Evolutionary conservation across 2,329 filamentous ascomycete species (phyloP).

Genomic region (Lecanoromycetidae sp.): DNA sequence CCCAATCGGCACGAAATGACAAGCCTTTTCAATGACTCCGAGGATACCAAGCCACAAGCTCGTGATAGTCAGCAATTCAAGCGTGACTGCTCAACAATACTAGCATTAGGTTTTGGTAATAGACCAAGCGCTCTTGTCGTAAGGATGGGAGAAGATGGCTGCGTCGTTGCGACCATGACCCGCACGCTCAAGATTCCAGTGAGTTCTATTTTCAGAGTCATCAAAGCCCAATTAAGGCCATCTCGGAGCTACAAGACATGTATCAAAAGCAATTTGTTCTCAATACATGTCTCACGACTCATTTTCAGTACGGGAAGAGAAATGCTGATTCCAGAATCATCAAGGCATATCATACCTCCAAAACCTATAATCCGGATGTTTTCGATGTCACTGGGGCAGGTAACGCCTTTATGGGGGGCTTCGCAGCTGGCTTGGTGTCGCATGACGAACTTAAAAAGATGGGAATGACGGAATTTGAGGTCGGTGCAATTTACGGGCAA

Average conservation of each 20-base stretch:
- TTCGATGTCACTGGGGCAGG: constrained; percentile 92
- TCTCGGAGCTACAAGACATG: no score
- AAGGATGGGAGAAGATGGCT: constrained; percentile 20
- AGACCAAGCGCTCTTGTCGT: constrained; percentile 34
- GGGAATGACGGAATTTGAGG: constrained; percentile 40
- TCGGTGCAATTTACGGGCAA: constrained; percentile 65
- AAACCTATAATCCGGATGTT: no score
- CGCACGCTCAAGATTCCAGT: no score
- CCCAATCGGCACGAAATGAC: constrained; percentile 89
- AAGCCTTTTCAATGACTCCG: constrained; percentile 56
- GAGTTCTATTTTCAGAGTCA: no score
- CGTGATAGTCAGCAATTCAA: background rate
- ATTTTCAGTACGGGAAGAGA: no score
- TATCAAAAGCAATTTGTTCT: no score
- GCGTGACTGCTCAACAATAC: background rate
- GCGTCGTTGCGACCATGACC: constrained; percentile 8
- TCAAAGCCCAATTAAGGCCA: no score
- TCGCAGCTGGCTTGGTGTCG: constrained; percentile 9
- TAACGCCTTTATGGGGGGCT: constrained; percentile 64
- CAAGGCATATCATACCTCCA: no score
- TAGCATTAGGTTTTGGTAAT: background rate
- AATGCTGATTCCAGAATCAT: no score
- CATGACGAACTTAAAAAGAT: background rate
- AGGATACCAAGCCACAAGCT: background rate
- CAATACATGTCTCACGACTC: no score